phyloP scores from a whole-genome alignment of 1,284 basidiomycete species.

The Pulveroboletus sp. region DNA sequence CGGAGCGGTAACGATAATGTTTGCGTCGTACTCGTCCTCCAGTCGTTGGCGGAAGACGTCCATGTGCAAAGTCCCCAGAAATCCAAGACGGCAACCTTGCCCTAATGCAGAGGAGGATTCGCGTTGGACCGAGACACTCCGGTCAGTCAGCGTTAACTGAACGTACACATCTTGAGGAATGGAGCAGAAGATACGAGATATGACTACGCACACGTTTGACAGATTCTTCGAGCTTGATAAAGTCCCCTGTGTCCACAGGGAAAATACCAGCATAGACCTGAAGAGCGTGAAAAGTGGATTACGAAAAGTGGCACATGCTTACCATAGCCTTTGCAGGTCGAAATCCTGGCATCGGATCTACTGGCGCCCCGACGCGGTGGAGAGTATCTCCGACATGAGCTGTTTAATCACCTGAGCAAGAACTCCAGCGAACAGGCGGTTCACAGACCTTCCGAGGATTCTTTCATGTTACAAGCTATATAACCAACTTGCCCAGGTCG shows the following conservation, averaged over 20 bases:
- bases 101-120: slow-evolving; percentile 95
- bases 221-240: slow-evolving; percentile 93
- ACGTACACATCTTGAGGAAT: slow-evolving; percentile 18
- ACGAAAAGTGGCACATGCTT: neutral
- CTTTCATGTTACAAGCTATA: slow-evolving; percentile 96
- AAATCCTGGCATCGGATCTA: slow-evolving; percentile 90
- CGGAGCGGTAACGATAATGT: slow-evolving; percentile 88
- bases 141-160: slow-evolving; percentile 83
- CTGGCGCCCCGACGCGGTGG: slow-evolving; percentile 71
- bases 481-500: slow-evolving; percentile 91
- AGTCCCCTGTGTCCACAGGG: slow-evolving; percentile 90
- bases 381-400: slow-evolving; percentile 95
- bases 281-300: slow-evolving; percentile 1
- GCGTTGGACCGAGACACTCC: slow-evolving; percentile 88
- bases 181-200: slow-evolving; percentile 1
- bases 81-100: slow-evolving; percentile 94
- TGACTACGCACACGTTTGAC: slow-evolving; percentile 73
- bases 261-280: slow-evolving; percentile 96
- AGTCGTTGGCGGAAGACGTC: slow-evolving; percentile 95
- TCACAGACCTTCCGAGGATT: slow-evolving; percentile 84
- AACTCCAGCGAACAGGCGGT: neutral
- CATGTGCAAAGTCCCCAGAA: slow-evolving; percentile 95
- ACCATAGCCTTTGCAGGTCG: slow-evolving; percentile 95
- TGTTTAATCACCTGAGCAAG: slow-evolving; percentile 36
- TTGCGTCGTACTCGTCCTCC: slow-evolving; percentile 94